Evolutionary conservation across 2,329 filamentous ascomycete genomes (phyloP).

Genomic region (Ceratocystis variospora): DNA sequence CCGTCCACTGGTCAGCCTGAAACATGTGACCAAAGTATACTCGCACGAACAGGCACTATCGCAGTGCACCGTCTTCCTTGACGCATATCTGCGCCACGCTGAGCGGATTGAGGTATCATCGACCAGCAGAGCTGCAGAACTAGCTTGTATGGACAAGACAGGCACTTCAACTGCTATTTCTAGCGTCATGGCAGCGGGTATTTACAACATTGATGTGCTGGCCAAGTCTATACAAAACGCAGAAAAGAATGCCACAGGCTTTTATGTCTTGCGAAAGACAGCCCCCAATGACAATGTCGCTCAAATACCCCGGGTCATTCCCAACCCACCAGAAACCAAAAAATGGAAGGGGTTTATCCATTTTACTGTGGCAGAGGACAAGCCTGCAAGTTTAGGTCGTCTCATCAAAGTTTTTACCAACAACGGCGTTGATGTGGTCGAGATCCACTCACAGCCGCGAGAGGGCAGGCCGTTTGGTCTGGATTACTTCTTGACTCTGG

Average conservation of each 20-base stretch:
- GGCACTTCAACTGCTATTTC: constrained; percentile 64
- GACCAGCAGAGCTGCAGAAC: constrained; percentile 71
- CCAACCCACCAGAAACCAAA: background rate
- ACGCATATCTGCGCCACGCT: constrained; percentile 52
- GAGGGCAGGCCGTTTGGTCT: constrained; percentile 16
- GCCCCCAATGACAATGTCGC: constrained; percentile 19
- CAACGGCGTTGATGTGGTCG: constrained; percentile 9
- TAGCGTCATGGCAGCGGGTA: constrained; percentile 55
- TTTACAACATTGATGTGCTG: constrained; percentile 56
- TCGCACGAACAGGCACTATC: constrained; percentile 93
- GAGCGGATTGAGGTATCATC: constrained; percentile 74
- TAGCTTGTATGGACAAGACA: constrained; percentile 46
- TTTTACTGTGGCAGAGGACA: constrained; percentile 10
- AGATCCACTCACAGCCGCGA: constrained; percentile 15
- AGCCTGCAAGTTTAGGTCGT: constrained; percentile 9
- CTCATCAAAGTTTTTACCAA: constrained; percentile 9
- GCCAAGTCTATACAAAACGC: constrained; percentile 58
- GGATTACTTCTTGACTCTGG: constrained; percentile 16
- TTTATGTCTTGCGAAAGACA: constrained; percentile 48
- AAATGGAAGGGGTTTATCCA: constrained; percentile 16
- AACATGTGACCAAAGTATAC: constrained; percentile 62
- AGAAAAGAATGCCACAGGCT: constrained; percentile 64
- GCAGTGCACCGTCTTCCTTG: constrained; percentile 69
- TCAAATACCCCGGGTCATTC: constrained; percentile 16
- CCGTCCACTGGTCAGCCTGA: constrained; percentile 38